These are phyloP conservation scores for Cryptococcus amylolentus DNA, from an alignment of 1,284 basidiomycete species.

Conservation along the genomic window DNA sequence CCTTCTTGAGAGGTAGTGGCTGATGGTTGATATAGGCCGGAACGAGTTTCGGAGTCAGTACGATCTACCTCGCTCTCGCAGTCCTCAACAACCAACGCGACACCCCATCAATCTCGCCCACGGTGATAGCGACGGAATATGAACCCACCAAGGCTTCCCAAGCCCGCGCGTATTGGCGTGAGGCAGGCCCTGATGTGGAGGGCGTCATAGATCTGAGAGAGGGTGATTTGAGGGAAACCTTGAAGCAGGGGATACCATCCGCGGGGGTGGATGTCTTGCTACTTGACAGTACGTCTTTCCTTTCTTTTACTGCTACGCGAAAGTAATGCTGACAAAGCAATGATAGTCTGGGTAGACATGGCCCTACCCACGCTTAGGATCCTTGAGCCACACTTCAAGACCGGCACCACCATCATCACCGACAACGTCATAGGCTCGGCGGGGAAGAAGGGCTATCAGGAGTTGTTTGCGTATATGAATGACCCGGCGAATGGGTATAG, in stretches of 20 bases:
- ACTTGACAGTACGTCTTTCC: conserved; percentile 28
- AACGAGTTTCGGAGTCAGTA: conserved; percentile 33
- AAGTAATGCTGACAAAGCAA: not conserved
- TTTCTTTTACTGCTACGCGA: not conserved
- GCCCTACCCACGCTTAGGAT: conserved; percentile 25
- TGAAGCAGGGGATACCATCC: conserved; percentile 17
- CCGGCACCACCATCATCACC: conserved; percentile 20
- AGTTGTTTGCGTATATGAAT: conserved; percentile 19
- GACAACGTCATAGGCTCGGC: conserved; percentile 20
- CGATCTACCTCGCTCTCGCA: conserved; percentile 37
- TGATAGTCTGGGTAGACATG: conserved; percentile 30
- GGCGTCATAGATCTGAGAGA: conserved; percentile 28
- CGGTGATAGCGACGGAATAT: conserved; percentile 32
- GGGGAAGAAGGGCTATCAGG: conserved; percentile 15
- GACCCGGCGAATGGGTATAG: conserved; percentile 12
- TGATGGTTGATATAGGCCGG: conserved; percentile 18
- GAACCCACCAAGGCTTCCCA: conserved; percentile 23
- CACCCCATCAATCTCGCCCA: conserved; percentile 1
- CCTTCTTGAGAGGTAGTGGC: not conserved
- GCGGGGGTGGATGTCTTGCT: conserved; percentile 24
- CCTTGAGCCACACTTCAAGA: conserved; percentile 21
- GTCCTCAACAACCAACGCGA: conserved; percentile 8
- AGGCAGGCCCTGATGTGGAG: conserved; percentile 19
- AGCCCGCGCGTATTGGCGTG: conserved; percentile 21
- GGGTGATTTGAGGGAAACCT: conserved; percentile 32